Conservation (phyloP, 2,329 filamentous ascomycete genomes). For the Talaromyces pinophilus region DNA sequence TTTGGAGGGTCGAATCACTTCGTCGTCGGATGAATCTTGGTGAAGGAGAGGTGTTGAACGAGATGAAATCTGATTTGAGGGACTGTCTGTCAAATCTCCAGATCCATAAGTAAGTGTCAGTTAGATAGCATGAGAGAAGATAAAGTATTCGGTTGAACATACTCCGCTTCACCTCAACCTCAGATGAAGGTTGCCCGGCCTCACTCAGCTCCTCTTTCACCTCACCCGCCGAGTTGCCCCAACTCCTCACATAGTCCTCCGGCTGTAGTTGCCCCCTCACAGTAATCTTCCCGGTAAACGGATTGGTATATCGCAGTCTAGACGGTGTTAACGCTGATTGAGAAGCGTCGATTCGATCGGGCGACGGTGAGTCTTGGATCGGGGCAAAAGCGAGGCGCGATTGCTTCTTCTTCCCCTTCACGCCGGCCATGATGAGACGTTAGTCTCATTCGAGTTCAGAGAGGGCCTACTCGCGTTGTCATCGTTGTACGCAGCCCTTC, state of each 20-base stretch:
- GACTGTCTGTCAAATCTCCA: not conserved
- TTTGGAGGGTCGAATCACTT: slow-evolving; percentile 15
- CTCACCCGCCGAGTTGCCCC: not conserved
- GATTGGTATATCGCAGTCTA: slow-evolving; percentile 37
- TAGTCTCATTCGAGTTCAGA: not conserved
- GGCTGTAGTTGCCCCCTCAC: slow-evolving; percentile 23
- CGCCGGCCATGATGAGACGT: slow-evolving; percentile 15
- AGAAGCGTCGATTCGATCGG: slow-evolving; percentile 26
- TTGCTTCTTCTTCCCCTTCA: slow-evolving; percentile 31
- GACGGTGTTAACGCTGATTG: slow-evolving; percentile 34
- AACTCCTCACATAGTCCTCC: slow-evolving; percentile 15
- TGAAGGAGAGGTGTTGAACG: not conserved
- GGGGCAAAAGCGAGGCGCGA: slow-evolving; percentile 48
- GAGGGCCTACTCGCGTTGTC: not conserved
- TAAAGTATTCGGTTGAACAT: not conserved
- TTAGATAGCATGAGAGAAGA: not conserved
- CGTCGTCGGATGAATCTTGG: slow-evolving; percentile 14
- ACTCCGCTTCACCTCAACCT: slow-evolving; percentile 9
- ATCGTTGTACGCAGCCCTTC: not conserved
- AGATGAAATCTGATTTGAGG: not conserved
- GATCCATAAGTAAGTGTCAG: not conserved
- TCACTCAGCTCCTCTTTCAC: not conserved
- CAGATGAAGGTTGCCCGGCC: slow-evolving; percentile 10
- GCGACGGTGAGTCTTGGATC: slow-evolving; percentile 29
- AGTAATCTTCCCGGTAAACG: slow-evolving; percentile 25